Percentiles rank a stretch among this genome's conserved stretches.
phyloP scores from a whole-genome alignment of 2,329 filamentous ascomycete species.

The Arthroderma uncinatum region DNA sequence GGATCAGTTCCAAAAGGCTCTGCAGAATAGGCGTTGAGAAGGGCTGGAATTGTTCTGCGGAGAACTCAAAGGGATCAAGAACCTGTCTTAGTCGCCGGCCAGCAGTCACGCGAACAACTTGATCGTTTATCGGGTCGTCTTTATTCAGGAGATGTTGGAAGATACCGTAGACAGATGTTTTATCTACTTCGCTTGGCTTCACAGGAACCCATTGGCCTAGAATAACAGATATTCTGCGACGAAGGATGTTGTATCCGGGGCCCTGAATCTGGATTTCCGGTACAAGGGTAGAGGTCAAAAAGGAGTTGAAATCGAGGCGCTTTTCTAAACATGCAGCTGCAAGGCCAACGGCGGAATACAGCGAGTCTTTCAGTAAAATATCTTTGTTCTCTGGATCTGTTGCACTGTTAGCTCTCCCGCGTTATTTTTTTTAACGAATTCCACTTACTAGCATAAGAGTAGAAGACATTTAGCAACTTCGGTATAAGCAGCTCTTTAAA shows the following conservation, averaged over 20 bases:
- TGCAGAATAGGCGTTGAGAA: conserved; percentile 64
- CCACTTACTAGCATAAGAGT: conserved; percentile 56
- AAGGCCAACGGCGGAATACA: conserved; percentile 86
- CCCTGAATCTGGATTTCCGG: conserved; percentile 62
- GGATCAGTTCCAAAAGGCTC: conserved; percentile 64
- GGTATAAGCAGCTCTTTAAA: conserved; percentile 72
- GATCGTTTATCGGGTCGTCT: conserved; percentile 68
- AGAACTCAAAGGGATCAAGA: conserved; percentile 76
- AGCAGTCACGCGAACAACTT: conserved; percentile 83
- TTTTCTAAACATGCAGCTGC: conserved; percentile 65
- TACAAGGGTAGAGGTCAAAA: conserved; percentile 64
- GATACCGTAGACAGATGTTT: conserved; percentile 71
- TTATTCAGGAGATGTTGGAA: conserved; percentile 76
- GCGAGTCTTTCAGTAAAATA: conserved; percentile 78
- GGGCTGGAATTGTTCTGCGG: conserved; percentile 60
- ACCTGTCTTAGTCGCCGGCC: conserved; percentile 72
- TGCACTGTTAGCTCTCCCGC: conserved; percentile 5
- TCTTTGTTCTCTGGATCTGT: conserved; percentile 50
- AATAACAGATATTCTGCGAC: conserved; percentile 77
- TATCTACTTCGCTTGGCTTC: conserved; percentile 56
- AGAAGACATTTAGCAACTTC: conserved; percentile 73
- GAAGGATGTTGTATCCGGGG: conserved; percentile 65
- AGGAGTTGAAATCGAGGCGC: conserved; percentile 69
- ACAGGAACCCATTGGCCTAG: conserved; percentile 83
- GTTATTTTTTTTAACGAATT: conserved; percentile 23